Conservation (phyloP, 108 stramenopile genomes). For the Cyclostephanos invisitatus region DNA sequence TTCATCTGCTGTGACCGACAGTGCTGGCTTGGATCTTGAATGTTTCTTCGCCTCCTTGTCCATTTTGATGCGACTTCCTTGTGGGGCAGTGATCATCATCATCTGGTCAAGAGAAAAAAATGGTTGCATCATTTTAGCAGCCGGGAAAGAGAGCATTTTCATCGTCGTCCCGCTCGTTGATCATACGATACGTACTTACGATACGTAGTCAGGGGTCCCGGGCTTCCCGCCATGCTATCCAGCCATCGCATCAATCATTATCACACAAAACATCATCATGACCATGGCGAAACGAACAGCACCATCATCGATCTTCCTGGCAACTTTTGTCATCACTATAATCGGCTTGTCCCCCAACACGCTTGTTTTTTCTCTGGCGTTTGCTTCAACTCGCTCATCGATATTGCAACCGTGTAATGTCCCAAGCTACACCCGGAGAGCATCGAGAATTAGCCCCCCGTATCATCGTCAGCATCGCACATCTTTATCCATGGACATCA, state of each 20-base stretch:
- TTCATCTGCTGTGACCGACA: not conserved
- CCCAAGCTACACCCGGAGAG: not conserved
- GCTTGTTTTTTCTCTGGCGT: not conserved
- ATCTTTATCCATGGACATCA: not conserved
- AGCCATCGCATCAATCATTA: too few relatives aligned
- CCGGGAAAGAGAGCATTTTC: too few relatives aligned
- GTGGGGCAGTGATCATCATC: not conserved
- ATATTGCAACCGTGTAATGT: not conserved
- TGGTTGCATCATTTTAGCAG: too few relatives aligned
- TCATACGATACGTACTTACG: too few relatives aligned
- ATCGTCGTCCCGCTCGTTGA: too few relatives aligned
- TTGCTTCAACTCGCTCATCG: not conserved
- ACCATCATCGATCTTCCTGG: not conserved
- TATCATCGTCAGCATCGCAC: not conserved
- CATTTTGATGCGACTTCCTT: not conserved
- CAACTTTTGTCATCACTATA: not conserved
- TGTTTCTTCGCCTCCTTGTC: not conserved
- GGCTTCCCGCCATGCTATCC: too few relatives aligned
- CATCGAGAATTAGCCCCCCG: not conserved
- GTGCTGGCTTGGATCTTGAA: not conserved
- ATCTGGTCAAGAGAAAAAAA: too few relatives aligned
- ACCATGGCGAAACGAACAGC: not conserved
- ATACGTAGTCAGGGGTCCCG: too few relatives aligned
- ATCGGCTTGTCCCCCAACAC: not conserved
- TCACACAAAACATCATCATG: too few relatives aligned